Evolutionary conservation across 2,329 filamentous ascomycete genomes (phyloP), one percentile per base, ranked within the genome.

Genomic region (Colletotrichum camelliae): DNA sequence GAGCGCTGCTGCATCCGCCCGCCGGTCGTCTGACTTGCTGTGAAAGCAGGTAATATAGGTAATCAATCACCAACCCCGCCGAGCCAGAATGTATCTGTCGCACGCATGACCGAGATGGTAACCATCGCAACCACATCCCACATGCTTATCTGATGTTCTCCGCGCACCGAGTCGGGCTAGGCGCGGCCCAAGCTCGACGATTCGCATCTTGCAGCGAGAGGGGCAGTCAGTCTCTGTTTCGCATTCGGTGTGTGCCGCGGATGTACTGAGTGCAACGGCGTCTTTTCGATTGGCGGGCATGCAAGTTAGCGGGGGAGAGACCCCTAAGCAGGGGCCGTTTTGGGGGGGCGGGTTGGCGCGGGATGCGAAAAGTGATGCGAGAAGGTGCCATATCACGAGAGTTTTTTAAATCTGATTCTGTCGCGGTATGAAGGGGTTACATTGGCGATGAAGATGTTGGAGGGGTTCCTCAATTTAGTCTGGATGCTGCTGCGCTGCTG

Each of bases 111-210:
- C 33, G 66, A 65, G 31, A 61, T 67, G 68, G 72, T 67, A 48
- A 62, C 72, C 37, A 62, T 67, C 72, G 61, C 68, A 75, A 75
- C 67, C 67, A 62, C 57, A 67, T 75, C 7, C 68, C 67, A 70
- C 71, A 74, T 72, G 68, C 62, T 62, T 39, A 75, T 57, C 37
- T 61, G 24, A 48, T 64, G 21, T 57, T 55, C 62, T 57, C 55
- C 72, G 24, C 39, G 12, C 8, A 55, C 71, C 33, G 35, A 43
- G 52, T 72, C 62, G 24, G 72, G 55, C 39, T 75, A 67, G 69
- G 24, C 31, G 37, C 33, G 39, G 58, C 68, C 55, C 31, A 67
- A 57, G 61, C 43, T 52, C 43, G 48, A 48, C 24, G 60, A 39
- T 52, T 67, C 64, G 43, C 64, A 73, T 73, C 70, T 73, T 43